Evolutionary conservation across 225 moss, liverwort and hornwort species (phyloP).

Genomic region (Polytrichum formosum): DNA sequence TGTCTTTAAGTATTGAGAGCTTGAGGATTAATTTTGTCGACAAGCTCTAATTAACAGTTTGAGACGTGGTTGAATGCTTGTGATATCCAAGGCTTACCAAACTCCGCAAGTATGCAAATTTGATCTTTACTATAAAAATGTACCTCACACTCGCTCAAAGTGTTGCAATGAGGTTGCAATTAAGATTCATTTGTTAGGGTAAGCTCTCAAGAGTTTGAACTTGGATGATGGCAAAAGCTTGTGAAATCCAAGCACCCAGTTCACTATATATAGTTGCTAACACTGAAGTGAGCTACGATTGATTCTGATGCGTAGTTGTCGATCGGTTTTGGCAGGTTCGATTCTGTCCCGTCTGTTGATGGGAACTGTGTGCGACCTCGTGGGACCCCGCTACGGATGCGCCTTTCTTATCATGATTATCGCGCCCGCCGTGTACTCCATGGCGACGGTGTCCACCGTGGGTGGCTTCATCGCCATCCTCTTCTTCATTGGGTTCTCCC

Average conservation of each 20-base stretch:
- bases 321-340: conserved; percentile 35
- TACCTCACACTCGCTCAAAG: too few relatives aligned
- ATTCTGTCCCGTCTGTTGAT: conserved; percentile 71
- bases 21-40: too few relatives aligned
- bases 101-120: too few relatives aligned
- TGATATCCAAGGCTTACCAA: too few relatives aligned
- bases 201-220: background rate
- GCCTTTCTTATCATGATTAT: conserved; percentile 64
- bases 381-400: conserved; percentile 84
- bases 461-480: conserved; percentile 62
- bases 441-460: conserved; percentile 46
- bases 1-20: too few relatives aligned
- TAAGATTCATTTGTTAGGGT: background rate
- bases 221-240: too few relatives aligned
- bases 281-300: background rate
- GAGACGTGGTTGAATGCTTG: too few relatives aligned
- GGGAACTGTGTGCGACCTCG: conserved; percentile 77
- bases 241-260: too few relatives aligned
- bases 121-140: too few relatives aligned
- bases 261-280: too few relatives aligned
- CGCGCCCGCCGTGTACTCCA: conserved; percentile 69
- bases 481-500: conserved; percentile 85
- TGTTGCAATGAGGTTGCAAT: too few relatives aligned
- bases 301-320: background rate
- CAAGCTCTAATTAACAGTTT: too few relatives aligned